Percentiles rank a stretch among this genome's conserved stretches.
These are phyloP conservation scores for Trapa bicornis DNA, from an alignment of 345 rosid genomes.

Conservation along the genomic window DNA sequence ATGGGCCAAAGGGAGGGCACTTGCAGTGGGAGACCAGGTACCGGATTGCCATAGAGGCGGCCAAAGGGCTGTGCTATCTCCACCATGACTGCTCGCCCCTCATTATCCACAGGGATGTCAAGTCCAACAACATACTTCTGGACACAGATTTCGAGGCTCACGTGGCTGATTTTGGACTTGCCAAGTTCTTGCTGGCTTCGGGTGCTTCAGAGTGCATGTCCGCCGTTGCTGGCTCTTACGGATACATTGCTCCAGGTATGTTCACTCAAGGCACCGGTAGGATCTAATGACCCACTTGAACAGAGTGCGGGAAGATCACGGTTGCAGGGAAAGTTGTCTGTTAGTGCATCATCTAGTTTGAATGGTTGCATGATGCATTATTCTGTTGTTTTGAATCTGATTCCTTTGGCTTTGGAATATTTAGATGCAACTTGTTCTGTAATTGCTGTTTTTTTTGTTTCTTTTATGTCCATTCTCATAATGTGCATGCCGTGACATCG, in stretches of 20 bases:
- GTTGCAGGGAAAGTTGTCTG: too few species aligned
- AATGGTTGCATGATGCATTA: neutral
- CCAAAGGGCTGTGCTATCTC: slow-evolving; percentile 76
- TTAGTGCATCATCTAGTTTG: neutral
- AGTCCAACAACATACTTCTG: slow-evolving; percentile 74
- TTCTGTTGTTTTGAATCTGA: neutral
- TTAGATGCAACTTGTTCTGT: neutral
- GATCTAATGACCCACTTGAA: too few species aligned
- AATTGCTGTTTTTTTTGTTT: neutral
- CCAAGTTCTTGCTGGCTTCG: slow-evolving; percentile 72
- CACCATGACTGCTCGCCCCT: slow-evolving; percentile 90
- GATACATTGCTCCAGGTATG: slow-evolving; percentile 90
- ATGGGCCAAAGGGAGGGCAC: slow-evolving; percentile 78
- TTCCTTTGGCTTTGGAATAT: neutral
- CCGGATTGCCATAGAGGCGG: slow-evolving; percentile 62
- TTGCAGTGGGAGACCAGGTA: slow-evolving; percentile 72
- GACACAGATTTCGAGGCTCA: slow-evolving; percentile 79
- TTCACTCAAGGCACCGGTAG: too few species aligned
- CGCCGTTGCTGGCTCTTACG: slow-evolving; percentile 78
- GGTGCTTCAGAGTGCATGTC: slow-evolving; percentile 91
- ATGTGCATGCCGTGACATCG: neutral
- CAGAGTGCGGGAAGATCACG: too few species aligned
- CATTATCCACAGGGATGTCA: slow-evolving; percentile 86
- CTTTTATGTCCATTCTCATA: neutral
- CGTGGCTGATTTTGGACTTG: slow-evolving; percentile 91